These are phyloP conservation scores for Cucumis cinereus DNA, from an alignment of 306 rosid species.

Conservation along the genomic window DNA sequence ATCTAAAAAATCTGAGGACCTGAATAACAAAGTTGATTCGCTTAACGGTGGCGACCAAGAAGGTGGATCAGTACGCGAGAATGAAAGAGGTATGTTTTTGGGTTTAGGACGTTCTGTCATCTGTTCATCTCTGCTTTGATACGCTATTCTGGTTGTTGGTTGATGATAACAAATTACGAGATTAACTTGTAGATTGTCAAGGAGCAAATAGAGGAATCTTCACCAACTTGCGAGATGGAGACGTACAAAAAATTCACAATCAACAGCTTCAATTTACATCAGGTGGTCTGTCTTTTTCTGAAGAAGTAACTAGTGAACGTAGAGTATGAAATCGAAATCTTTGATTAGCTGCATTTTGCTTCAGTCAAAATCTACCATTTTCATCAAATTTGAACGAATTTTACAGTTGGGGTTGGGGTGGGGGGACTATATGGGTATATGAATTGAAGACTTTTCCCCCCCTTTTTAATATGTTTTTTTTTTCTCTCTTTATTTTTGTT, in stretches of 20 bases:
- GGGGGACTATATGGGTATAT: too few relatives aligned
- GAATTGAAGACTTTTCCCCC: neutral
- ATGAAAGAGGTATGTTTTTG: slow-evolving; percentile 18
- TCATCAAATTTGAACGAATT: too few relatives aligned
- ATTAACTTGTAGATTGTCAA: slow-evolving; percentile 23
- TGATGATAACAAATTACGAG: neutral
- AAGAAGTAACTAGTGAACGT: neutral
- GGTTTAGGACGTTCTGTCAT: neutral
- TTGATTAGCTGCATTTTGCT: neutral
- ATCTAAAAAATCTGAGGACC: slow-evolving; percentile 20
- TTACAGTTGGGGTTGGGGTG: too few relatives aligned
- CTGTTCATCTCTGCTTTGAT: neutral
- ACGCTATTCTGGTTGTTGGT: neutral
- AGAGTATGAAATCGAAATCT: neutral
- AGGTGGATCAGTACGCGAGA: slow-evolving; percentile 18
- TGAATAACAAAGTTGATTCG: neutral
- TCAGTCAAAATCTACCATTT: neutral
- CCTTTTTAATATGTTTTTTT: neutral
- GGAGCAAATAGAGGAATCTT: slow-evolving; percentile 23
- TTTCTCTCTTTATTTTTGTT: neutral
- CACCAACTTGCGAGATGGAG: slow-evolving; percentile 22
- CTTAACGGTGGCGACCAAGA: slow-evolving; percentile 11
- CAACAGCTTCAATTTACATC: slow-evolving; percentile 31
- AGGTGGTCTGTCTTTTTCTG: slow-evolving; percentile 31
- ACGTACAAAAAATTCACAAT: slow-evolving; percentile 22